A percentile compares a stretch with the other conserved stretches of the same genome.
These are phyloP conservation scores for Paramecium sonneborni DNA, from an alignment of 73 alveolate species.

Conservation along the genomic window DNA sequence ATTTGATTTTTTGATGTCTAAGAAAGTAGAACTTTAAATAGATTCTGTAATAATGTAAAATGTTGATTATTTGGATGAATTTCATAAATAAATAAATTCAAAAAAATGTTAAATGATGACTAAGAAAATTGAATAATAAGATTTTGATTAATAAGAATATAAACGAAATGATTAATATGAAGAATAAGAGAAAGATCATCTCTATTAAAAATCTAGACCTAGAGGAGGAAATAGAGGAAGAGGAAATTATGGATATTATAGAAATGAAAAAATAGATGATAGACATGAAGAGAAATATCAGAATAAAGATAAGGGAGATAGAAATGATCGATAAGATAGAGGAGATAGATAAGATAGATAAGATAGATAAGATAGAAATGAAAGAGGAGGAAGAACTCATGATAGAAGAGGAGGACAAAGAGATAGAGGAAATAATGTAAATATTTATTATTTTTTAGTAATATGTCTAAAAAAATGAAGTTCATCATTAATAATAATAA, in stretches of 20 bases:
- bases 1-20: background rate
- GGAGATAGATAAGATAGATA: background rate
- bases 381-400: background rate
- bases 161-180: background rate
- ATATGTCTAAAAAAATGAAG: constrained; percentile 31
- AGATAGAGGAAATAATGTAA: background rate
- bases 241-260: background rate
- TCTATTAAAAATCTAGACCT: background rate
- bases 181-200: background rate
- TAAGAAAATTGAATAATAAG: background rate
- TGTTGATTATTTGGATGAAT: constrained; percentile 55
- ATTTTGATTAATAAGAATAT: background rate
- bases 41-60: constrained; percentile 28
- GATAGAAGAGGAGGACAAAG: constrained; percentile 40
- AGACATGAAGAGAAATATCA: background rate
- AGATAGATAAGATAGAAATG: background rate
- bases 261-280: background rate
- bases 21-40: background rate
- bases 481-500: background rate
- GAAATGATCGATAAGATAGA: background rate
- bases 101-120: constrained; percentile 21
- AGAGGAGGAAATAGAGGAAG: background rate
- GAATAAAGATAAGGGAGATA: background rate
- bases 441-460: background rate
- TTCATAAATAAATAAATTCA: constrained; percentile 4